Conservation (phyloP, 805 yeast species). For the Debaryomyces maramus region DNA sequence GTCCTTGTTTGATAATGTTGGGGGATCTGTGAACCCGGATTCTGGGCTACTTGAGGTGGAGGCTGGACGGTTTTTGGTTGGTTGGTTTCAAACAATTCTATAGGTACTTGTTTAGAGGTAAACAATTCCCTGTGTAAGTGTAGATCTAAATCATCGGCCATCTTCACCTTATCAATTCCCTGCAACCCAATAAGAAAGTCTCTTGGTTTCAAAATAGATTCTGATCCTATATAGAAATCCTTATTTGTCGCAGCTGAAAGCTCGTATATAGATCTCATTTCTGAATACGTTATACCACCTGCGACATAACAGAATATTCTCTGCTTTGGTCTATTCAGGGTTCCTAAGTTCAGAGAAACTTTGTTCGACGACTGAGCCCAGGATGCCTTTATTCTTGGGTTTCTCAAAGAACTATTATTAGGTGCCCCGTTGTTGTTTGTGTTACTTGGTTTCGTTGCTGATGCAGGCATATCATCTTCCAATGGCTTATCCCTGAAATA, state of each 20-base stretch:
- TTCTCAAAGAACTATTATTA: constrained; percentile 51
- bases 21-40: constrained; percentile 14
- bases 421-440: constrained; percentile 7
- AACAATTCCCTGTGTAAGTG: constrained; percentile 25
- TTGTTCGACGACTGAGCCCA: constrained; percentile 58
- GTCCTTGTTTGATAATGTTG: constrained; percentile 28
- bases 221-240: constrained; percentile 82
- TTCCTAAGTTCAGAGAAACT: constrained; percentile 6
- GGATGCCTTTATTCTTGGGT: constrained; percentile 69
- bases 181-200: constrained; percentile 46
- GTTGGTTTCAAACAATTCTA: constrained; percentile 38
- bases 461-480: constrained; percentile 39
- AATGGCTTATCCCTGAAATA: constrained; percentile 75
- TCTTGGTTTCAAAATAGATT: constrained; percentile 62
- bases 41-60: constrained; percentile 6
- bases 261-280: constrained; percentile 73
- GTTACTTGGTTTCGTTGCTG: constrained; percentile 6
- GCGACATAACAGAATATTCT: constrained; percentile 77
- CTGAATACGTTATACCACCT: constrained; percentile 89
- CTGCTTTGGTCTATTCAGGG: constrained; percentile 45
- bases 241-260: constrained; percentile 59
- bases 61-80: constrained; percentile 16
- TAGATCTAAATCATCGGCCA: constrained; percentile 44
- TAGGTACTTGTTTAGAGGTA: constrained; percentile 43
- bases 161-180: constrained; percentile 36